Percentiles rank a stretch among this genome's conserved stretches.
phyloP scores from a whole-genome alignment of 192 early-diverging fungal species.

The Podila verticillata region DNA sequence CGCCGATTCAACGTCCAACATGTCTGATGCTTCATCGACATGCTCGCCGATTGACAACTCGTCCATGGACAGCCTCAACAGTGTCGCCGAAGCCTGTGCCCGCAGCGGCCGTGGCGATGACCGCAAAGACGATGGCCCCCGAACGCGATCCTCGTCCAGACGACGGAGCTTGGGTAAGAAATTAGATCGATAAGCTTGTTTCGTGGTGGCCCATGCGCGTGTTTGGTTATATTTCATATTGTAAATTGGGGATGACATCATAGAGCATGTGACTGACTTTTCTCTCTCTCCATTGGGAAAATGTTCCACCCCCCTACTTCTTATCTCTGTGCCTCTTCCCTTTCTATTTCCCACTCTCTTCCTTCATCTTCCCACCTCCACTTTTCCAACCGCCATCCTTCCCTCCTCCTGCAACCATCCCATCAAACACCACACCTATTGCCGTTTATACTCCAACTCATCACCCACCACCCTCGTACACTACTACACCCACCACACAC shows the following conservation, averaged over 20 bases:
- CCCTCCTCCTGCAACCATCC: background rate
- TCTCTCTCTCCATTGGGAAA: background rate
- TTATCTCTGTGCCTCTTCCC: background rate
- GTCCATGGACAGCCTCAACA: background rate
- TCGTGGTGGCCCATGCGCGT: background rate
- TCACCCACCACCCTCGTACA: background rate
- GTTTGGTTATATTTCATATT: background rate
- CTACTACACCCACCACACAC: background rate
- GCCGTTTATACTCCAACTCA: background rate
- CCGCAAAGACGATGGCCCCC: background rate
- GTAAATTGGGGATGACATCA: background rate
- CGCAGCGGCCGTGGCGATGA: background rate
- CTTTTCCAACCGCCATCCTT: background rate
- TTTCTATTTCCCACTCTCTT: background rate
- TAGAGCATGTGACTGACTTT: background rate
- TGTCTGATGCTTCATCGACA: background rate
- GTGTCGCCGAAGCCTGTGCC: background rate
- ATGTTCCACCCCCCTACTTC: background rate
- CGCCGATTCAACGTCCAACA: background rate
- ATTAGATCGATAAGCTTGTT: too few species aligned
- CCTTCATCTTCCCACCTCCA: background rate
- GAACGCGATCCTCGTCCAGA: background rate
- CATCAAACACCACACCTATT: too few species aligned
- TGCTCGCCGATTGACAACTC: background rate
- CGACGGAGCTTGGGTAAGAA: background rate